Base-by-base conservation (phyloP, 768 basidiomycete species). In the Gloeophyllum trabeum region DNA sequence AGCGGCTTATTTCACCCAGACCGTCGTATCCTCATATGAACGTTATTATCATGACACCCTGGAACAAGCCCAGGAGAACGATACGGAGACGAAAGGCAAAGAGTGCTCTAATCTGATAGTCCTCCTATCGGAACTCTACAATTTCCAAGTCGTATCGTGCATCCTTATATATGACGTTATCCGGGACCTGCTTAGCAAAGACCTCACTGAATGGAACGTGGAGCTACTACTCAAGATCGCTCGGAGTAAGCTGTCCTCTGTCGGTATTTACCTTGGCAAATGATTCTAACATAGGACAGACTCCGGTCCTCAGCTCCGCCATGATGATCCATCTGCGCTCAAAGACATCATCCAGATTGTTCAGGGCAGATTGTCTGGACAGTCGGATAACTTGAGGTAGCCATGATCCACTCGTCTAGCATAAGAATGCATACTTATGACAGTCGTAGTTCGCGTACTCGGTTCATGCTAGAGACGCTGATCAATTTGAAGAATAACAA, bases 401-500 rank as follows among this genome's bases (percentile, higher is more conserved):
- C 54, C 43, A n/a, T 20, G n/a, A 24, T 18, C 34, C 18, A 21
- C 41, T 13, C 6, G n/a, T 32, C 10, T 18, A 5, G 6, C 23
- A 12, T 13, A 4, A 16, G 7, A 28, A 23, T 25, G 34, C 35
- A 3, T 21, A 7, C 24, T n/a, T 44, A 35, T 42, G 24, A 35
- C 21, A 34, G 14, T 23, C 16, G 14, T 49, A 96, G 89, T 57
- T 91, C 92, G 4, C 83, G 96, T 34, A 84, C 89, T 7, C 76
- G 78, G 14, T 98, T 97, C 63, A 96, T 98, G 93, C 65, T 96
- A 44, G 96, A 98, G 61, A 93, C 89, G 0, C 67, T 99, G 23
- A 75, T 73, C 4, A 90, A 93, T 57, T 72, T 98, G 43, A 94
- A 94, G 58, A 94, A 91, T 56, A 94, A 93, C 62, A 92, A 86